phyloP scores from a whole-genome alignment of 768 basidiomycete genomes.

The Omphalotus guepiniiformis region DNA sequence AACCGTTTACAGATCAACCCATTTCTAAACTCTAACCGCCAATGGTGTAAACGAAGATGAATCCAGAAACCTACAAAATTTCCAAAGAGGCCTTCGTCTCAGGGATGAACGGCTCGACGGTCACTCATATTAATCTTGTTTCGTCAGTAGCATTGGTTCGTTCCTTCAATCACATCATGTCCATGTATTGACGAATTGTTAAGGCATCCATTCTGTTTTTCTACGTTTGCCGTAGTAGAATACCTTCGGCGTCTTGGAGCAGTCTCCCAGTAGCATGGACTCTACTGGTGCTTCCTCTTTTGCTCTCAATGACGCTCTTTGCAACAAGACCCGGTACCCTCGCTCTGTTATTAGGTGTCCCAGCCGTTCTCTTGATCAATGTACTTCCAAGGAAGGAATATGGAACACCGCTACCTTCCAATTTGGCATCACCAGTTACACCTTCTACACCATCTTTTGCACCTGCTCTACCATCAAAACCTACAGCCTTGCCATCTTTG shows the following conservation, averaged over 20 bases:
- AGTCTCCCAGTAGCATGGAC: slow-evolving; percentile 51
- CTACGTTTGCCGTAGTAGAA: slow-evolving; percentile 49
- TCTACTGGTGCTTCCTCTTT: slow-evolving; percentile 70
- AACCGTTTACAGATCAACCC: too few species aligned
- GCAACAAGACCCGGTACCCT: slow-evolving; percentile 54
- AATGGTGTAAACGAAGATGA: background rate
- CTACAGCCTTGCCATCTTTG: slow-evolving; percentile 55
- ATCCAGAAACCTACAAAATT: slow-evolving; percentile 62
- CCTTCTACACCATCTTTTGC: too few species aligned
- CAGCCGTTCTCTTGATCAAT: slow-evolving; percentile 40
- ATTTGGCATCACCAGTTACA: slow-evolving; percentile 16
- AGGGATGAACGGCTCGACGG: slow-evolving; percentile 63
- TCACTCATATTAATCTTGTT: slow-evolving; percentile 64
- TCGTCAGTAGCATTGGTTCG: slow-evolving; percentile 63
- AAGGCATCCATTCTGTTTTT: background rate
- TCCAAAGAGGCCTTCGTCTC: slow-evolving; percentile 84
- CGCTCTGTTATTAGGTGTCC: slow-evolving; percentile 42
- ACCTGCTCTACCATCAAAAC: slow-evolving; percentile 13
- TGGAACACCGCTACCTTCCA: slow-evolving; percentile 53
- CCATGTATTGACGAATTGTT: background rate
- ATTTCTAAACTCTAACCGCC: background rate
- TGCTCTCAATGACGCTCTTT: slow-evolving; percentile 77
- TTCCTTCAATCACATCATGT: slow-evolving; percentile 9
- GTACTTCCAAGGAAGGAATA: slow-evolving; percentile 36
- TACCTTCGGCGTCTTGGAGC: slow-evolving; percentile 40